Percentiles rank a stretch among this genome's conserved stretches.
Evolutionary conservation across 2,329 filamentous ascomycete genomes (phyloP).

Genomic region (Arthrobotrys megalospora): DNA sequence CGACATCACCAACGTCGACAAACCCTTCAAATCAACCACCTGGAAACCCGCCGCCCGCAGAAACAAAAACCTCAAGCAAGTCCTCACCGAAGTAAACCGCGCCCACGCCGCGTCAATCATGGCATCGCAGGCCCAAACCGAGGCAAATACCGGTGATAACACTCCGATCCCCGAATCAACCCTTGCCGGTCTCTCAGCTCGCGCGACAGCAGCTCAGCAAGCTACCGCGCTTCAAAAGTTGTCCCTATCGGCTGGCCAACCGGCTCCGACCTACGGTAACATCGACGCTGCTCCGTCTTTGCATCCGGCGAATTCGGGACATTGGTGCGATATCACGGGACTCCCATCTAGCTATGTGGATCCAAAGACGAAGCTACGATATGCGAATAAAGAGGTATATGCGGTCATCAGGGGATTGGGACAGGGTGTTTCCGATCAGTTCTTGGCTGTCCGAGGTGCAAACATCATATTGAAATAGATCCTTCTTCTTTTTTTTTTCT

Average conservation of each 20-base stretch:
- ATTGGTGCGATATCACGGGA: constrained; percentile 96
- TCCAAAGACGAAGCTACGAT: constrained; percentile 92
- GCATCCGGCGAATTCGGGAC: constrained; percentile 81
- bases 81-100: constrained; percentile 88
- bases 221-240: constrained; percentile 90
- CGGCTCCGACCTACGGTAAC: constrained; percentile 86
- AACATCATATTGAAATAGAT: constrained; percentile 91
- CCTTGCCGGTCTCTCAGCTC: constrained; percentile 64
- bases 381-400: constrained; percentile 95
- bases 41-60: constrained; percentile 95
- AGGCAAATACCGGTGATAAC: constrained; percentile 63
- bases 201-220: constrained; percentile 66
- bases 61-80: constrained; percentile 99
- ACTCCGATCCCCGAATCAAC: constrained; percentile 63
- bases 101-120: constrained; percentile 81
- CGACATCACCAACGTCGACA: constrained; percentile 87
- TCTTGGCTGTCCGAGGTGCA: constrained; percentile 88
- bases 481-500: constrained; percentile 28
- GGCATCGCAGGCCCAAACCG: constrained; percentile 66
- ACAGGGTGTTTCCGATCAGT: constrained; percentile 87
- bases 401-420: constrained; percentile 83
- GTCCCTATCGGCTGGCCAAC: constrained; percentile 67
- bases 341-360: constrained; percentile 92
- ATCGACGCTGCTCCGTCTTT: constrained; percentile 94
- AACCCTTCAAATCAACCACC: constrained; percentile 88